Conservation (phyloP, 1,139 yeast genomes). For the Scheffersomyces stambukii region DNA sequence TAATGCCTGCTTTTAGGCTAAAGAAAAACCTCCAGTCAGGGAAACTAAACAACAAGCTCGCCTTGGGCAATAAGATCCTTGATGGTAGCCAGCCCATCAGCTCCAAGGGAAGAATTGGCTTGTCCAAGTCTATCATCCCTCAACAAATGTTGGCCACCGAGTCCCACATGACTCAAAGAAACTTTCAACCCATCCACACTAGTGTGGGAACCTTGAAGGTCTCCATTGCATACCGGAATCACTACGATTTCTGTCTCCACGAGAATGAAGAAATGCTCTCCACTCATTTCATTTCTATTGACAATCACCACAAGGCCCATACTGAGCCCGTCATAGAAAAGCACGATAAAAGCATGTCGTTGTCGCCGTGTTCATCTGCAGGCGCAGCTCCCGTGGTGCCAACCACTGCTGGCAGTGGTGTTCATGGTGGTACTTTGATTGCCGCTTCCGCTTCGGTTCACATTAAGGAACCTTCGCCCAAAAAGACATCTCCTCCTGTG, state of each 20-base stretch:
- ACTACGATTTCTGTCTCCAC: conserved; percentile 61
- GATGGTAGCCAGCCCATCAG: conserved; percentile 78
- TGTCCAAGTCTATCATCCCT: conserved; percentile 62
- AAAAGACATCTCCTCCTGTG: conserved; percentile 21
- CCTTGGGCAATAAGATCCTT: conserved; percentile 54
- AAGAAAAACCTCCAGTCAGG: conserved; percentile 33
- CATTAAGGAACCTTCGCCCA: conserved; percentile 17
- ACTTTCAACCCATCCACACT: conserved; percentile 67
- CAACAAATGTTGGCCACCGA: conserved; percentile 37
- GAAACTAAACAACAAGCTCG: conserved; percentile 22
- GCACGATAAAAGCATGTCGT: conserved; percentile 15
- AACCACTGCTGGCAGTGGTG: conserved; percentile 11
- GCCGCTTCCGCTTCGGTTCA: background rate
- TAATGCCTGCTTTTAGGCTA: conserved; percentile 70
- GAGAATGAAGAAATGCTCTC: conserved; percentile 66
- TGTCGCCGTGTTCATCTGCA: conserved; percentile 27
- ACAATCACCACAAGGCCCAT: conserved; percentile 5
- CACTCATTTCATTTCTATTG: conserved; percentile 41
- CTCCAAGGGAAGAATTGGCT: conserved; percentile 80
- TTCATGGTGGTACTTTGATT: too few relatives aligned
- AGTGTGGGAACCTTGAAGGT: conserved; percentile 69
- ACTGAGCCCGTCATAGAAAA: too few relatives aligned
- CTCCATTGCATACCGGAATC: conserved; percentile 74
- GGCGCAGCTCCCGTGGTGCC: conserved; percentile 4
- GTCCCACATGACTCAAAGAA: conserved; percentile 55